A percentile compares a stretch with the other conserved stretches of the same genome.
Conservation (phyloP, 129 eudicot genomes). For the Artemisia annua region DNA sequence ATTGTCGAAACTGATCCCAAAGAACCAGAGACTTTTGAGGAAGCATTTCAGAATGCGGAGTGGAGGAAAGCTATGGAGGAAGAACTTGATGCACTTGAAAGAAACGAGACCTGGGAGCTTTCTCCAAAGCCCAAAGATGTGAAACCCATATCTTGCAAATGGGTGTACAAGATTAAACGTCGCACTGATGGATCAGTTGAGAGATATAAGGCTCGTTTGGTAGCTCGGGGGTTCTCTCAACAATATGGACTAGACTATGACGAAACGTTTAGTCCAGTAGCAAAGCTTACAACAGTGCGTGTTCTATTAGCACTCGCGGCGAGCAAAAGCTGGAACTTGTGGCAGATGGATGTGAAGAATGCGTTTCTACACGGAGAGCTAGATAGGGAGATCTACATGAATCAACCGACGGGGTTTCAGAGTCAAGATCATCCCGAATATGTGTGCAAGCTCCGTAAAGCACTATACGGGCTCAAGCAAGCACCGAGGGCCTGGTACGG, state of each 20-base stretch:
- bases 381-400: background rate
- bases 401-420: background rate
- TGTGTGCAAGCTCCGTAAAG: background rate
- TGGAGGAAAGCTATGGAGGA: conserved; percentile 24
- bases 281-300: background rate
- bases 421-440: background rate
- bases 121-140: background rate
- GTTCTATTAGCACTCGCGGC: background rate
- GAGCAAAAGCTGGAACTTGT: background rate
- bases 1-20: background rate
- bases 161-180: background rate
- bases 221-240: background rate
- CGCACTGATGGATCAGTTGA: background rate
- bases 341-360: conserved; percentile 12
- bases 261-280: background rate
- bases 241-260: background rate
- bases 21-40: conserved; percentile 20
- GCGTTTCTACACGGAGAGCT: conserved; percentile 3
- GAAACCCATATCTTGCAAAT: background rate
- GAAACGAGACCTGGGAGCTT: conserved; percentile 27
- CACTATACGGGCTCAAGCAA: background rate
- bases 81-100: background rate
- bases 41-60: conserved; percentile 3
- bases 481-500: background rate
- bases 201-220: background rate